Evolutionary conservation across 2,329 filamentous ascomycete genomes (phyloP).

Genomic region (Colletotrichum lentis): DNA sequence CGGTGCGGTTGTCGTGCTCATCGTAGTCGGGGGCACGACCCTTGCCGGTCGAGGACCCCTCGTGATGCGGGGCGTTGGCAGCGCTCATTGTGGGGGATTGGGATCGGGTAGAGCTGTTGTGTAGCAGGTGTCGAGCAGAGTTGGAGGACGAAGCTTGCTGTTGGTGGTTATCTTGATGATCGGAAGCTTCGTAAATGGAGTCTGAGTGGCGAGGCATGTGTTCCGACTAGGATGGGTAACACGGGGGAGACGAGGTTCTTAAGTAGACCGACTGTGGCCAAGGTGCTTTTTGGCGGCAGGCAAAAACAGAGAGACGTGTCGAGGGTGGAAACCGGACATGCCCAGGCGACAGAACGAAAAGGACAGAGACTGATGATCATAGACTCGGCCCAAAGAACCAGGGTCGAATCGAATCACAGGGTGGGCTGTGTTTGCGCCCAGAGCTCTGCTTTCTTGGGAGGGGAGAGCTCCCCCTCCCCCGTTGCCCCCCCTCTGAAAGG

Average conservation of each 20-base stretch:
- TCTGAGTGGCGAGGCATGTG: constrained; percentile 24
- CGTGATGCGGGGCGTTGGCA: constrained; percentile 22
- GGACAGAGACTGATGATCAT: constrained; percentile 16
- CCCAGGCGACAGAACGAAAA: background rate
- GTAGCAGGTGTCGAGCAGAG: constrained; percentile 28
- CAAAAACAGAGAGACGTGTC: constrained; percentile 19
- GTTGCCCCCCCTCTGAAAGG: background rate
- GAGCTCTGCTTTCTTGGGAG: constrained; percentile 15
- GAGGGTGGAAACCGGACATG: constrained; percentile 23
- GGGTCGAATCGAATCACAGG: constrained; percentile 4
- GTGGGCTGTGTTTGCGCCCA: constrained; percentile 37
- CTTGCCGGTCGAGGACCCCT: constrained; percentile 35
- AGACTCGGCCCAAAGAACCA: constrained; percentile 10
- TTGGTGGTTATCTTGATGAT: constrained; percentile 22
- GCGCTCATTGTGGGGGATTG: constrained; percentile 37
- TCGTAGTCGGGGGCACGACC: constrained; percentile 34
- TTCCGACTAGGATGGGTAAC: background rate
- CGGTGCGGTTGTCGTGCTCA: constrained; percentile 25
- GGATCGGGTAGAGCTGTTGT: constrained; percentile 20
- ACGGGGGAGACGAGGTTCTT: constrained; percentile 27
- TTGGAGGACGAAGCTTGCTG: constrained; percentile 38
- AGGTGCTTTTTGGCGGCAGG: constrained; percentile 1
- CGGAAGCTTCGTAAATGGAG: constrained; percentile 20
- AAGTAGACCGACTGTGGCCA: constrained; percentile 20
- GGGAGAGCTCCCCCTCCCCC: constrained; percentile 6